A percentile compares a stretch with the other conserved stretches of the same genome.
Evolutionary conservation across 352 stramenopile genomes (phyloP).

Genomic region (Globisporangium emineosum): DNA sequence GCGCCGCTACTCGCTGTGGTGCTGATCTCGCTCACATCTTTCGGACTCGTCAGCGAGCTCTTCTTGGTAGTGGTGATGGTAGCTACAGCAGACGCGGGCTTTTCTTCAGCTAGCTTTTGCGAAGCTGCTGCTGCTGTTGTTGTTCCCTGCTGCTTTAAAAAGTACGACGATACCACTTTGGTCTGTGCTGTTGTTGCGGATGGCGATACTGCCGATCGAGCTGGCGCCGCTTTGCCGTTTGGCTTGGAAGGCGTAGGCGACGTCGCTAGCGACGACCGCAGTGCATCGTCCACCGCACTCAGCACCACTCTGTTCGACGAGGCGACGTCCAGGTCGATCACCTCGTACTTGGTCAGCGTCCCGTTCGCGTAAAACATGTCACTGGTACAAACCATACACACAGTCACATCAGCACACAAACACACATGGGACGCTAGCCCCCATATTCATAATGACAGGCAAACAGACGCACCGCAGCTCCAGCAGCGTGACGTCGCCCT

Average conservation of each 20-base stretch:
- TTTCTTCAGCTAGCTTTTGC: slow-evolving; percentile 11
- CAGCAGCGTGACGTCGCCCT: slow-evolving; percentile 71
- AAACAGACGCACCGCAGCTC: slow-evolving; percentile 34
- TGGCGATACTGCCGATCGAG: neutral
- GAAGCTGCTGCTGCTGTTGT: slow-evolving; percentile 3
- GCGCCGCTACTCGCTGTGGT: slow-evolving; percentile 9
- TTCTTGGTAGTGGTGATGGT: neutral
- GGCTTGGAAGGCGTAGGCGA: neutral
- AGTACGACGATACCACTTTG: slow-evolving; percentile 42
- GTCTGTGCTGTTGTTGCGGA: neutral
- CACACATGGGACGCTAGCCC: neutral
- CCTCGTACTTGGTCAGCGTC: slow-evolving; percentile 82
- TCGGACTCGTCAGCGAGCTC: slow-evolving; percentile 18
- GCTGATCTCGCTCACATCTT: slow-evolving; percentile 29
- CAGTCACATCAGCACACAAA: neutral
- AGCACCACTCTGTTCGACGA: slow-evolving; percentile 24
- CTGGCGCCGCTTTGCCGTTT: neutral
- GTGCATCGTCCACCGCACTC: slow-evolving; percentile 30
- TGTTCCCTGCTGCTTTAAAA: slow-evolving; percentile 17
- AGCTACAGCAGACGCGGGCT: neutral
- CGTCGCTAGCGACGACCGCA: slow-evolving; percentile 17
- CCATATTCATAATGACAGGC: neutral
- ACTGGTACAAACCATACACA: slow-evolving; percentile 13
- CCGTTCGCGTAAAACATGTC: slow-evolving; percentile 84
- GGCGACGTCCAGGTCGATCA: slow-evolving; percentile 48